A percentile compares a stretch with the other conserved stretches of the same genome.
phyloP scores from a whole-genome alignment of 1,284 basidiomycete species.

The Vanrija pseudolonga region DNA sequence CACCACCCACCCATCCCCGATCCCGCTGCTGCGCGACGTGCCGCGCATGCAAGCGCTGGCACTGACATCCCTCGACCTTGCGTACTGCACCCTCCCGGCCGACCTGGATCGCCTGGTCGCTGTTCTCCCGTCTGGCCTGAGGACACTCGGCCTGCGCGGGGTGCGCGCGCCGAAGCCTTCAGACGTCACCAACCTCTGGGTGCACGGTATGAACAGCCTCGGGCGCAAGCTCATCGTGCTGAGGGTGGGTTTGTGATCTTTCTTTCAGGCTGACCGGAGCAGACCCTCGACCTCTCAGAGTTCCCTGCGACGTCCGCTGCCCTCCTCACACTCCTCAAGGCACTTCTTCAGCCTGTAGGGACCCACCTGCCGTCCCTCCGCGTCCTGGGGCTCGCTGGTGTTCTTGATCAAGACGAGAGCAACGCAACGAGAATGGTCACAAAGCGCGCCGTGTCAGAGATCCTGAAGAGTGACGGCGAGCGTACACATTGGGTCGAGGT shows the following conservation, averaged over 20 bases:
- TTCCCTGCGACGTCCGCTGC: slow-evolving; percentile 2
- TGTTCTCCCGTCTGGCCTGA: slow-evolving; percentile 22
- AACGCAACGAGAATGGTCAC: not conserved
- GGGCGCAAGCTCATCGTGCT: slow-evolving; percentile 33
- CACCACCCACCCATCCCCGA: slow-evolving; percentile 26
- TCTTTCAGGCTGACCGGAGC: not conserved
- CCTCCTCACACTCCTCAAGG: slow-evolving; percentile 1
- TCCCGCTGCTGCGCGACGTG: slow-evolving; percentile 21
- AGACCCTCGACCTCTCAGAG: slow-evolving; percentile 35
- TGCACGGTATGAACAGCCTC: slow-evolving; percentile 16
- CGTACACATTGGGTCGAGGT: too few species aligned
- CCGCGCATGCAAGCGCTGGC: slow-evolving; percentile 11
- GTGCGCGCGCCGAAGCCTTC: slow-evolving; percentile 3
- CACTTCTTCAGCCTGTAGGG: slow-evolving; percentile 15
- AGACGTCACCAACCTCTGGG: slow-evolving; percentile 4
- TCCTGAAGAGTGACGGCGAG: too few species aligned
- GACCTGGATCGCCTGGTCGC: slow-evolving; percentile 25
- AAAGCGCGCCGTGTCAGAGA: not conserved
- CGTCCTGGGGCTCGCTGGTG: slow-evolving; percentile 19
- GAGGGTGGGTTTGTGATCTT: slow-evolving; percentile 17
- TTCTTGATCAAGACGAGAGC: not conserved
- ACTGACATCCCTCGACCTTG: slow-evolving; percentile 34
- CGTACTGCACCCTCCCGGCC: slow-evolving; percentile 23
- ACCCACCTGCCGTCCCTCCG: slow-evolving; percentile 24
- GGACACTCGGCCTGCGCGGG: slow-evolving; percentile 29